Evolutionary conservation across 1,139 yeast genomes (phyloP).

Genomic region (Eremothecium coryli): DNA sequence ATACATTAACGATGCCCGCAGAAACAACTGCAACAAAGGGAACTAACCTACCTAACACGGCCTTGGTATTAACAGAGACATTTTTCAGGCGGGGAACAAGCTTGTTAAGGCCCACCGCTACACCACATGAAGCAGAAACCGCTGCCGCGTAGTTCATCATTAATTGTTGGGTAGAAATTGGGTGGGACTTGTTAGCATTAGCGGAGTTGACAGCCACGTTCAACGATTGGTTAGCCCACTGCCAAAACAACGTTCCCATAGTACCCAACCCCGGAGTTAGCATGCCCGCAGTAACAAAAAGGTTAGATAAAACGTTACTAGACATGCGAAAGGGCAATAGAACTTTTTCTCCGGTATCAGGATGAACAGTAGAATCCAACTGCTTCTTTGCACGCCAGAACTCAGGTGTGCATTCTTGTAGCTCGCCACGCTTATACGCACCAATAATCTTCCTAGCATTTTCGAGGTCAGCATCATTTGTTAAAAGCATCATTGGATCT

Average conservation of each 20-base stretch:
- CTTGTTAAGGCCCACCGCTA: constrained; percentile 85
- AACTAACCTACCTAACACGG: constrained; percentile 72
- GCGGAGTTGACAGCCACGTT: constrained; percentile 96
- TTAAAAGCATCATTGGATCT: constrained; percentile 83
- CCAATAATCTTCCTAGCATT: constrained; percentile 57
- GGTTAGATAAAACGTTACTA: constrained; percentile 81
- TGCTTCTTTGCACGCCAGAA: constrained; percentile 84
- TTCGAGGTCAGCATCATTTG: constrained; percentile 54
- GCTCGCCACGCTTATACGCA: constrained; percentile 63
- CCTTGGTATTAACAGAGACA: constrained; percentile 56
- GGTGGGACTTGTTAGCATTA: constrained; percentile 91
- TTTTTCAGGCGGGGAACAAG: constrained; percentile 72
- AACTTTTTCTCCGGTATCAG: constrained; percentile 92
- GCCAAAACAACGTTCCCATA: constrained; percentile 92
- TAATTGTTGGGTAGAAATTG: constrained; percentile 69
- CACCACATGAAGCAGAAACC: constrained; percentile 89
- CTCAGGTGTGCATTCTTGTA: constrained; percentile 57
- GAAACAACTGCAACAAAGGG: constrained; percentile 98
- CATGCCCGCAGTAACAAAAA: constrained; percentile 96
- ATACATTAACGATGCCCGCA: constrained; percentile 91
- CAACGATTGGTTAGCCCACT: constrained; percentile 88
- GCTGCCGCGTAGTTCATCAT: constrained; percentile 75
- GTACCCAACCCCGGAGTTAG: constrained; percentile 87
- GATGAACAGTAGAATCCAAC: constrained; percentile 83
- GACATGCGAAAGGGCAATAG: constrained; percentile 94